Base-by-base conservation (phyloP, 306 rosid genomes). In the Begonia masoniana region DNA sequence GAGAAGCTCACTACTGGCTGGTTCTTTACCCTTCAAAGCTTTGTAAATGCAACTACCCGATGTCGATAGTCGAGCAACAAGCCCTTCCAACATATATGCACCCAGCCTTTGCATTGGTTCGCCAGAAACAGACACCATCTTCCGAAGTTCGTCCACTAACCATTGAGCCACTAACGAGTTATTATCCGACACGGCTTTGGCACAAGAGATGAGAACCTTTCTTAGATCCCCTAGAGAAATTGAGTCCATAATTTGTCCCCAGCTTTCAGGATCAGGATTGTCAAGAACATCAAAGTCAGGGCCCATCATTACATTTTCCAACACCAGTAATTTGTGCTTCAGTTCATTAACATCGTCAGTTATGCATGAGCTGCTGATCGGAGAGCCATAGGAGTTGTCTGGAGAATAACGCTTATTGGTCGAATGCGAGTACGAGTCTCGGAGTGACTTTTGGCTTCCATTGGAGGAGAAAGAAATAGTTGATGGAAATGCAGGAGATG, bases 81-180 rank as follows among this genome's bases (percentile, higher is more conserved):
- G 83, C 26, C 99, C 99, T 75, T 92, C 99, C 77, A 92, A 62
- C 94, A 83, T 71, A 78, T 92, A 92, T 13, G 99, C 99, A 54
- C 99, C 99, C 75, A 92, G 61, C 70, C 99, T 71, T 65, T 92
- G 95, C 67, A 92, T 77, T 6, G 99, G 99, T 63, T 92, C 93
- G 0, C 99, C 99, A 5, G 95, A 75, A 68, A 92, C 99, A 0
- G 99, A 83, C 23, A 92, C 99, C 84, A 83, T 75, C 61, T 71
- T 74, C 15, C 95, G 73, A 15, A 92, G 51, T 51, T 83, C 96
- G 12, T 81, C 82, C 82, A 83, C 76, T 70, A 92, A 65, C 81
- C 93, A 79, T 15, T 74, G 82, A 24, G 87, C 86, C 85, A 71
- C 62, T 15, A 77, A 75, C 61, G 65, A 58, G 74, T 92, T 85